Conservation (phyloP, 768 basidiomycete genomes). For the Lentinula sp. region DNA sequence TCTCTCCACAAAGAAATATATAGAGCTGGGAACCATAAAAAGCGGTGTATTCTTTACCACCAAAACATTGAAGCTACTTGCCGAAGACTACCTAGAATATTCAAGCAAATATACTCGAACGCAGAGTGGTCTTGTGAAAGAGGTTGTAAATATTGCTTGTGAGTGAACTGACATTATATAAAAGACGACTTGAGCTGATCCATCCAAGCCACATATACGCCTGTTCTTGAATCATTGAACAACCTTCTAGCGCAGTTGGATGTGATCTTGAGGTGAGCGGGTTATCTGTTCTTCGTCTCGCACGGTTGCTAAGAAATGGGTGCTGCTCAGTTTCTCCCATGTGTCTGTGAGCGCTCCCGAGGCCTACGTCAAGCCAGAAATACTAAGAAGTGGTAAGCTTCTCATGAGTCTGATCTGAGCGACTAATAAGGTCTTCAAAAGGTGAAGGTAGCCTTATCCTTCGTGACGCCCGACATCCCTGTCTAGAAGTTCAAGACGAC, state of each 20-base stretch:
- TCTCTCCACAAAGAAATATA: conserved; percentile 62
- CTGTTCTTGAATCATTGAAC: conserved; percentile 82
- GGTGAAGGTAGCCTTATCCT: conserved; percentile 79
- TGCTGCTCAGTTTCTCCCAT: conserved; percentile 70
- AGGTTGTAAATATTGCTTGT: conserved; percentile 92
- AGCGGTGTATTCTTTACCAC: conserved; percentile 90
- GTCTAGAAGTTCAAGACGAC: conserved; percentile 94
- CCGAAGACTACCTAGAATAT: conserved; percentile 65
- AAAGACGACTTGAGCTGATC: not conserved
- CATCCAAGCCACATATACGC: conserved; percentile 80
- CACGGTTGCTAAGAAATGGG: not conserved
- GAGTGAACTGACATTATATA: conserved; percentile 18
- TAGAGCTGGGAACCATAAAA: conserved; percentile 81
- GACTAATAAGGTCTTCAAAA: conserved; percentile 17
- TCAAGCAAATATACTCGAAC: conserved; percentile 66
- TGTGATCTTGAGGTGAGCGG: conserved; percentile 76
- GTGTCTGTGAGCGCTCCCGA: conserved; percentile 84
- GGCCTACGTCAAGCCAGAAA: conserved; percentile 81
- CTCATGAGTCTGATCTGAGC: not conserved
- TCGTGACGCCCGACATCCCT: conserved; percentile 89
- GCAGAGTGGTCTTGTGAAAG: conserved; percentile 82
- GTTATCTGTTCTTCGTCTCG: not conserved
- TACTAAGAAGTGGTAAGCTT: conserved; percentile 65
- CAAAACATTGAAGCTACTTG: conserved; percentile 57
- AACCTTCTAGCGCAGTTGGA: conserved; percentile 84